Conservation (phyloP, 169 alveolate genomes). For the Plasmodium coatneyi region DNA sequence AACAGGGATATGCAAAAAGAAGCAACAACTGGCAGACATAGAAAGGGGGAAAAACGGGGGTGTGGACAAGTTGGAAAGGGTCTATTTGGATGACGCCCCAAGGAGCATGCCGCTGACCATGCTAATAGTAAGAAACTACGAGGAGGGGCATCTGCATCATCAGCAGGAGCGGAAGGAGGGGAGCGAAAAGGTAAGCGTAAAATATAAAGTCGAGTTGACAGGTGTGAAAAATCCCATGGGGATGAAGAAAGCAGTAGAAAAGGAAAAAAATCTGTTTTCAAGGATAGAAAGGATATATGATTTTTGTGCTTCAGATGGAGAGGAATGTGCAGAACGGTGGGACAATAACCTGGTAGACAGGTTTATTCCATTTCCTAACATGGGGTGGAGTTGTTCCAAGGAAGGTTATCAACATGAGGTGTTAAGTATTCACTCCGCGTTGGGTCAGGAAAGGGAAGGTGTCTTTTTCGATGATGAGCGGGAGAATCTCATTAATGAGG, state of each 20-base stretch:
- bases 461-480: background rate
- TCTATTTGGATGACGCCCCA: constrained; percentile 20
- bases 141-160: background rate
- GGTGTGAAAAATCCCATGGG: constrained; percentile 9
- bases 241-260: constrained; percentile 11
- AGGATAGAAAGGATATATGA: constrained; percentile 48
- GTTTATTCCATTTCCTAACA: constrained; percentile 53
- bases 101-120: constrained; percentile 56
- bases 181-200: constrained; percentile 24
- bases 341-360: constrained; percentile 3
- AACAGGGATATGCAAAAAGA: background rate
- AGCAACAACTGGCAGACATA: background rate
- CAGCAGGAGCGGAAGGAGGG: background rate
- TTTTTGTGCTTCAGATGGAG: constrained; percentile 15
- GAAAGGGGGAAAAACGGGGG: background rate
- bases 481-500: background rate
- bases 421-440: background rate
- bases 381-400: background rate
- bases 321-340: background rate
- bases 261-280: constrained; percentile 50
- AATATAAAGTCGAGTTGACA: constrained; percentile 44
- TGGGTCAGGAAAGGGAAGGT: background rate
- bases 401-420: background rate
- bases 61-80: constrained; percentile 4
- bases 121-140: constrained; percentile 38